Percentiles rank a stretch among this genome's conserved stretches.
Conservation (phyloP, 768 basidiomycete genomes). For the Suillus americanus region DNA sequence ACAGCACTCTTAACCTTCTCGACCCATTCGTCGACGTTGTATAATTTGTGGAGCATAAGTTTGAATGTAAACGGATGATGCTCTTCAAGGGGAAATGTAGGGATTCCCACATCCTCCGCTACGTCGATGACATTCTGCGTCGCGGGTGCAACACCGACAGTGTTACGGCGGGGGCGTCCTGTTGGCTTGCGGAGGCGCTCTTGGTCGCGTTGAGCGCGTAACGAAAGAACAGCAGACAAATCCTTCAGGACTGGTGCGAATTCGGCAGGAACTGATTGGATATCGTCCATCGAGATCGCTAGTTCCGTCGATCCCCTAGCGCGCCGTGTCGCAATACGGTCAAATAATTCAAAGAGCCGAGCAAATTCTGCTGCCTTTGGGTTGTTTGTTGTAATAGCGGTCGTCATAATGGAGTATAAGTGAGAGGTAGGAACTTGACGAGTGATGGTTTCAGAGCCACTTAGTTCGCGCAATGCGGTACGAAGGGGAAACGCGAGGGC, state of each 20-base stretch:
- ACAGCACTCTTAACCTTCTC: constrained; percentile 53
- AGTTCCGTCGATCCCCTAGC: constrained; percentile 24
- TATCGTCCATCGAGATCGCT: constrained; percentile 30
- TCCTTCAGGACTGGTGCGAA: constrained; percentile 37
- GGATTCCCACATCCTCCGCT: constrained; percentile 27
- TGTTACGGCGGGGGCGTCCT: constrained; percentile 23
- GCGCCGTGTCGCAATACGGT: constrained; percentile 49
- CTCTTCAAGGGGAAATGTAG: constrained; percentile 41
- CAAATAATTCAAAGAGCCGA: constrained; percentile 52
- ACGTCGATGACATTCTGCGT: constrained; percentile 19
- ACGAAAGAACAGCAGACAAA: constrained; percentile 34
- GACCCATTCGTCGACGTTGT: constrained; percentile 58
- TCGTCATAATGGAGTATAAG: constrained; percentile 17
- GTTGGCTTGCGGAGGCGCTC: constrained; percentile 8
- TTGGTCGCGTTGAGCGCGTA: constrained; percentile 32
- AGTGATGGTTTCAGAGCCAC: background rate
- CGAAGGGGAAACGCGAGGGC: background rate
- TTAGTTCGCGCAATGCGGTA: constrained; percentile 7
- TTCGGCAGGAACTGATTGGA: constrained; percentile 28
- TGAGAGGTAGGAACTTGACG: background rate
- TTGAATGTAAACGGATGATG: constrained; percentile 63
- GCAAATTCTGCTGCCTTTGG: constrained; percentile 52
- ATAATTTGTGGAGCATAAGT: constrained; percentile 66
- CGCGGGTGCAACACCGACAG: constrained; percentile 17
- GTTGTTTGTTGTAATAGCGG: constrained; percentile 25